Evolutionary conservation across 768 basidiomycete species (phyloP), one percentile per base, ranked within the genome.

Genomic region (Mrakia gelida): DNA sequence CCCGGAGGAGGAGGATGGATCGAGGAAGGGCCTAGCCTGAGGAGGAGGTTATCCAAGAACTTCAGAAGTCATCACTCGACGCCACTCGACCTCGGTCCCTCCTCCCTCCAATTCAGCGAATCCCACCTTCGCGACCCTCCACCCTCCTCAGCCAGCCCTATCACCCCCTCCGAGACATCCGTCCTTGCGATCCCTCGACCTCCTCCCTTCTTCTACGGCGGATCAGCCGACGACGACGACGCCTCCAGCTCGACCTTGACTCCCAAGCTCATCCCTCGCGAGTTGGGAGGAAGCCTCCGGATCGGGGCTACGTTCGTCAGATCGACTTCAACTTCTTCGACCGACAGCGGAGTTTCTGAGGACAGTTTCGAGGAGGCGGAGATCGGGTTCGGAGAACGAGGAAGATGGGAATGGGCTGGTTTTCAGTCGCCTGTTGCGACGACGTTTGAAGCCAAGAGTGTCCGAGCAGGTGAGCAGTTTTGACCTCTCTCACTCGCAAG

Each of bases 141-240:
- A 1, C 2, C 45, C 8, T 7, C 9, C 6, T 32, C 30, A 0
- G 13, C 32, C 1, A 65, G 32, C n/a, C 63, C 63, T 5, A 0
- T 32, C 21, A 28, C 32, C 2, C 63, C 32, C 63, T 65, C 67
- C 4, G 41, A 70, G 1, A 11, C 34, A 2, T 38, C 41, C 34
- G 45, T 70, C 41, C 34, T 70, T 41, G 23, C 26, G 41, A 70
- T 70, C 38, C 67, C 67, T 34, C 67, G 34, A 41, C 67, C 67
- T 18, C 67, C 67, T 23, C 67, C 67, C 34, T 70, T 70, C 67
- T 70, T 70, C 38, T 70, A 70, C 38, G 41, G 41, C 34, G 38
- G 30, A 10, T 16, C 2, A 10, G 45, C 11, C 21, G 8, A 23
- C 5, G 23, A 21, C 18, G 38, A 26, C 41, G 38, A 38, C 26